Base-by-base conservation (phyloP, 176 grass and related monocot species). In the Ampelocalamus luodianensis region DNA sequence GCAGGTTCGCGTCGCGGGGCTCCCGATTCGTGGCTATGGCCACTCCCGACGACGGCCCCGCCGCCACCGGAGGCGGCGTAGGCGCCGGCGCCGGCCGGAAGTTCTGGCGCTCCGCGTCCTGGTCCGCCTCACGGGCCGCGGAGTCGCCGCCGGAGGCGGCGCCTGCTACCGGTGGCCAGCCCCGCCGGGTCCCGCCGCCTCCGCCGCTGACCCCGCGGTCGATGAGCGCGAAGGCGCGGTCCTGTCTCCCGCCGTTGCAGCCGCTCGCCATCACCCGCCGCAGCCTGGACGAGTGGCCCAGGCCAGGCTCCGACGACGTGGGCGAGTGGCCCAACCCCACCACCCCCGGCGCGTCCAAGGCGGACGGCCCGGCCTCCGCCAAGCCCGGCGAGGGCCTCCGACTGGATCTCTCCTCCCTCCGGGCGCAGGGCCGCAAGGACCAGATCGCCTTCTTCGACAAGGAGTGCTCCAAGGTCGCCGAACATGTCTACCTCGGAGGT, bases 361-460 rank as follows among this genome's bases (percentile, higher is more conserved):
- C 66, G 1, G 73, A 61, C 6, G 85, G 86, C n/a, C 38, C 75
- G 3, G n/a, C 67, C 61, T 77, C 92, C 1, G 81, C 79, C 78
- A 90, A 58, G 90, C 87, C 87, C 0, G 91, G 89, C 5, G 91
- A 94, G 74, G 83, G 90, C 40, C 81, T 99, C 43, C 90, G 91
- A 44, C 79, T 99, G 3, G 93, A 99, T 80, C 90, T 96, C 59
- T 88, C 93, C 44, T 77, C 91, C 4, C 85, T 94, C 51, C 61
- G 78, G 5, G 91, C 93, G 3, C 91, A 91, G 72, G 93, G 85
- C 7, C 92, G 81, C 58, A 96, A 95, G 73, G 96, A 99, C 84
- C 96, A 99, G 90, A 94, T 99, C 71, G 93, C 96, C 76, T 94
- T 96, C 90, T 98, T 92, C 29, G 96, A 99, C 84, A 99, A 96